A percentile compares a stretch with the other conserved stretches of the same genome.
Evolutionary conservation across 768 basidiomycete species (phyloP).

Genomic region (Suillus subluteus): DNA sequence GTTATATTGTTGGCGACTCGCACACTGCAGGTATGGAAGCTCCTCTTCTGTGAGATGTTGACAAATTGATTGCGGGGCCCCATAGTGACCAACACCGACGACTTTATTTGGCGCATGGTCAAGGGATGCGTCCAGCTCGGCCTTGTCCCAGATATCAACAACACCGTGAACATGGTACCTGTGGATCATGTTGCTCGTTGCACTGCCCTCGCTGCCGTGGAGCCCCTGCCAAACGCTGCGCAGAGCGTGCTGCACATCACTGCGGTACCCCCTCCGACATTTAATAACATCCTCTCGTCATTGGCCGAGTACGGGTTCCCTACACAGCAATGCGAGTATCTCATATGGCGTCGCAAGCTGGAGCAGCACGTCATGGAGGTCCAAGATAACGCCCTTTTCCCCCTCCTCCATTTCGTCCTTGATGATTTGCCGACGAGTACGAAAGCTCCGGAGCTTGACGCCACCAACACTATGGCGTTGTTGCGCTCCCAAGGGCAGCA

Average conservation of each 20-base stretch:
- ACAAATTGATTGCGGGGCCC: conserved; percentile 12
- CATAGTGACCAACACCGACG: conserved; percentile 96
- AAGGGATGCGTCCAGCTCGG: conserved; percentile 99
- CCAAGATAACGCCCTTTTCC: conserved; percentile 97
- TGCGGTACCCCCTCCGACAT: conserved; percentile 84
- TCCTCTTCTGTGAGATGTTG: background rate
- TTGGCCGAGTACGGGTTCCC: conserved; percentile 80
- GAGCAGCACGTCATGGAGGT: conserved; percentile 94
- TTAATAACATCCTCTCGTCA: conserved; percentile 81
- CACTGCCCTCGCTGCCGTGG: conserved; percentile 71
- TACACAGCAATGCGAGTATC: conserved; percentile 81
- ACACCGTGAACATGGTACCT: conserved; percentile 97
- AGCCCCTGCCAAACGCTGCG: conserved; percentile 49
- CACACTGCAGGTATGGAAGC: conserved; percentile 69
- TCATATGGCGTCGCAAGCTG: conserved; percentile 88
- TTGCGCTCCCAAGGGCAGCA: conserved; percentile 45
- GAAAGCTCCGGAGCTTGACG: conserved; percentile 89
- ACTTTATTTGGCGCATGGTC: conserved; percentile 97
- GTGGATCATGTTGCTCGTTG: conserved; percentile 94
- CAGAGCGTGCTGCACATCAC: conserved; percentile 81
- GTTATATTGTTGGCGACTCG: conserved; percentile 96
- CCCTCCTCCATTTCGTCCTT: conserved; percentile 93
- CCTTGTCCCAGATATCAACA: conserved; percentile 95
- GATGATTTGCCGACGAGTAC: conserved; percentile 98
- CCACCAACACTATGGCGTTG: conserved; percentile 77